Conservation (phyloP, 2,329 filamentous ascomycete species). For the Diaporthe destruens region DNA sequence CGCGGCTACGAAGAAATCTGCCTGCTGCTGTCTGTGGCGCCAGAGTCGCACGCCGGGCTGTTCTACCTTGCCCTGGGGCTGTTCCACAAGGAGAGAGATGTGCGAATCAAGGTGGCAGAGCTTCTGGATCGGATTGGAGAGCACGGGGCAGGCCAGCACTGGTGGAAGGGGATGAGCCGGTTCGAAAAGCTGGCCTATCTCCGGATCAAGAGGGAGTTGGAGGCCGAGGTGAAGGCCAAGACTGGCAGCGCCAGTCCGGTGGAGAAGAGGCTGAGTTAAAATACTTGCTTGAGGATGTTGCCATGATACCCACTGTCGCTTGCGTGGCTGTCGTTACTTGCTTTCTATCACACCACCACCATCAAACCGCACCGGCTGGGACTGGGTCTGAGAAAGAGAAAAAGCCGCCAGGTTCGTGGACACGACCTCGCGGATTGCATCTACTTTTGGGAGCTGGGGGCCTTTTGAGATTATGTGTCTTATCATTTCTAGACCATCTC, state of each 20-base stretch:
- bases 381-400: neutral
- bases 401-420: neutral
- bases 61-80: slow-evolving; percentile 93
- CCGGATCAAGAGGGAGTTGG: slow-evolving; percentile 77
- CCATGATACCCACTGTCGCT: slow-evolving; percentile 38
- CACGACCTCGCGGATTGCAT: slow-evolving; percentile 3
- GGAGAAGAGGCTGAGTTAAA: slow-evolving; percentile 65
- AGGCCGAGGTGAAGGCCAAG: slow-evolving; percentile 63
- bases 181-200: slow-evolving; percentile 91
- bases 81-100: slow-evolving; percentile 88
- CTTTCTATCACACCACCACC: slow-evolving; percentile 13
- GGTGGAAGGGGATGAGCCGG: slow-evolving; percentile 87
- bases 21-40: slow-evolving; percentile 83
- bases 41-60: slow-evolving; percentile 86
- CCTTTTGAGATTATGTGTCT: slow-evolving; percentile 15
- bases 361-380: neutral
- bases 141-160: slow-evolving; percentile 93
- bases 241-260: slow-evolving; percentile 48
- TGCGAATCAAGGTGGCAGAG: slow-evolving; percentile 81
- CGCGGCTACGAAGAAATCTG: slow-evolving; percentile 88
- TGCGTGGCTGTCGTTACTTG: slow-evolving; percentile 34
- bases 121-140: slow-evolving; percentile 84
- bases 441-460: neutral
- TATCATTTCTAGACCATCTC: slow-evolving; percentile 25
- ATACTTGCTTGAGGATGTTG: slow-evolving; percentile 22